phyloP scores from a whole-genome alignment of 1,284 basidiomycete species.

The Agaricales sp. region DNA sequence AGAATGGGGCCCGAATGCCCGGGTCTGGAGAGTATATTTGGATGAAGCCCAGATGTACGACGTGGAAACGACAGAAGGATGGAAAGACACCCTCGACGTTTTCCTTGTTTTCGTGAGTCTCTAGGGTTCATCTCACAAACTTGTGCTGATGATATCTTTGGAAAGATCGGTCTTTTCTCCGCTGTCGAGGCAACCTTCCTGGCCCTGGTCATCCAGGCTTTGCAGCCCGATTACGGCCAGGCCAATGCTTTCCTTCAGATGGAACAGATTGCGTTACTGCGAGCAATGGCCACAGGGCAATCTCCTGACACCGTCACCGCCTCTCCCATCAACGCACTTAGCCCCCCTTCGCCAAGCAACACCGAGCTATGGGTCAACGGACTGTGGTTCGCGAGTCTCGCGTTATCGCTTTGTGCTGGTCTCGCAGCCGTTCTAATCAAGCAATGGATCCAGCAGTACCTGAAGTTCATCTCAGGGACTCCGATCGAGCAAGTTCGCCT shows the following conservation, averaged over 20 bases:
- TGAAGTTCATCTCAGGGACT: neutral
- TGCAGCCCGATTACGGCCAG: neutral
- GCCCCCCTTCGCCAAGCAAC: no score
- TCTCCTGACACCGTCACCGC: no score
- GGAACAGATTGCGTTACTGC: neutral
- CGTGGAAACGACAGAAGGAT: neutral
- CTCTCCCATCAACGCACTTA: no score
- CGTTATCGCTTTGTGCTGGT: neutral
- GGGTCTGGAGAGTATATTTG: no score
- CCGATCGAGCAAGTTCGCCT: neutral
- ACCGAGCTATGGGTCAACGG: conserved; percentile 1
- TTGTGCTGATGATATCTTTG: neutral
- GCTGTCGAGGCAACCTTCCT: neutral
- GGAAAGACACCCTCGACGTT: no score
- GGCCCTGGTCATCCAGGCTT: neutral
- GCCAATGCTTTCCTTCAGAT: neutral
- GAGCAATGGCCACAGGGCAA: no score
- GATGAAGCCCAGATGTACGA: neutral
- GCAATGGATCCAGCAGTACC: no score
- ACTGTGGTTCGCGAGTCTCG: conserved; percentile 2
- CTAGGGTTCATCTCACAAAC: neutral
- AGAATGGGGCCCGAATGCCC: no score
- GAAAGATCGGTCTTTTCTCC: neutral
- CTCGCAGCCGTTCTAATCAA: conserved; percentile 1
- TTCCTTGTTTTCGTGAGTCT: no score